Evolutionary conservation across 345 rosid species (phyloP).

Genomic region (Theobroma cacao): DNA sequence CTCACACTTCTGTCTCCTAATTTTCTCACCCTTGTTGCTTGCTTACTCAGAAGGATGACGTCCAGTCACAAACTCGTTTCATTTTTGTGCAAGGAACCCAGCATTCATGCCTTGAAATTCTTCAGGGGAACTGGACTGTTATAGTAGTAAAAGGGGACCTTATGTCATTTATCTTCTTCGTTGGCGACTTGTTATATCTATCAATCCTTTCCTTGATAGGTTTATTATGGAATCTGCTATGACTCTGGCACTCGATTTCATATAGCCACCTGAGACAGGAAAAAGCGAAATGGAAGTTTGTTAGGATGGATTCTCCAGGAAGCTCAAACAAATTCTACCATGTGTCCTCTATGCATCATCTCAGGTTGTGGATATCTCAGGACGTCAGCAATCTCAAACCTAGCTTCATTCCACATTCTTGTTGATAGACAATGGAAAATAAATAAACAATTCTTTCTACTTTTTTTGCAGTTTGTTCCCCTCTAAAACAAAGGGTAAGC

Average conservation of each 20-base stretch:
- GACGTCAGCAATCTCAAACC: neutral
- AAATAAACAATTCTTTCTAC: neutral
- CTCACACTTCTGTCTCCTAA: neutral
- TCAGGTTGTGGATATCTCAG: neutral
- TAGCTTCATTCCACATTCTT: neutral
- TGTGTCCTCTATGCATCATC: neutral
- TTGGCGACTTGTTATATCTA: slow-evolving; percentile 15
- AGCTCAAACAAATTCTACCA: neutral
- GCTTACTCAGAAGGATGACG: neutral
- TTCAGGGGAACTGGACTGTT: neutral
- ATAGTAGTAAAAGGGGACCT: neutral
- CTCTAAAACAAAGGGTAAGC: neutral
- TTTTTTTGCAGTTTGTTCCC: neutral
- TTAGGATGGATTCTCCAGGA: neutral
- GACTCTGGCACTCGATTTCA: slow-evolving; percentile 90
- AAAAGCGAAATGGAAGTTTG: neutral
- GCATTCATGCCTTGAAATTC: neutral
- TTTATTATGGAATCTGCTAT: slow-evolving; percentile 77
- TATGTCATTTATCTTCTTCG: neutral
- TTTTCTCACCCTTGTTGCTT: neutral
- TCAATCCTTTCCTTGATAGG: slow-evolving; percentile 60
- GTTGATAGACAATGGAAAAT: neutral
- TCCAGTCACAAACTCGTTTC: neutral
- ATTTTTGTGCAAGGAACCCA: neutral
- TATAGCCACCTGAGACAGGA: slow-evolving; percentile 80